Evolutionary conservation across 2,329 filamentous ascomycete genomes (phyloP), one percentile per base, ranked within the genome.

Genomic region (Diaporthe citri): DNA sequence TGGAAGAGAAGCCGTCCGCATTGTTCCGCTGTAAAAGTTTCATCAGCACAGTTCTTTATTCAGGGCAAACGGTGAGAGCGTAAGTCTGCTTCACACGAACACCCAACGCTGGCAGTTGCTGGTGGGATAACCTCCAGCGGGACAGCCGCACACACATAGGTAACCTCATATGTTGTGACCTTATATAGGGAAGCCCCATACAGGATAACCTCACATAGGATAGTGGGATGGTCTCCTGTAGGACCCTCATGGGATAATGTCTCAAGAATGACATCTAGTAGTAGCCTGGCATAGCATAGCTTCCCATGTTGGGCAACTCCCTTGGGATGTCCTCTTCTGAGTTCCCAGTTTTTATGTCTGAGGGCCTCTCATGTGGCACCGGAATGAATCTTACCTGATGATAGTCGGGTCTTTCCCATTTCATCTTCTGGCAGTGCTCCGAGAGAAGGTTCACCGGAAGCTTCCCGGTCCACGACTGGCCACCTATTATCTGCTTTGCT

Each of bases 391-490:
- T 82, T 86, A 93, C 91, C 86, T 95, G 95, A 77, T 93, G 93
- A 83, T 98, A 99, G 77, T 97, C 96, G 2, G 96, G 96, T 82
- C 93, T 96, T 78, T 95, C 94, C 97, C 97, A 99, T 82, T 95
- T 95, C 83, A 97, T 94, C 84, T 96, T 97, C 85, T 98, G 95
- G 80, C 96, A 98, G 85, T 97, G 94, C 87, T 98, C 97, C 48
- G 94, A 95, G 77, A 98, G 90, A 80, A 98, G 89, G 82, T 97
- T 98, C 77, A 98, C 94, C 1, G 97, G 97, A 43, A 99, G 87
- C 83, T 99, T 99, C 55, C 97, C 97, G 0, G 97, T 99, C 97
- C 97, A 99, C 79, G 95, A 98, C 75, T 95, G 92, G 66, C 97
- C 97, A 56, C 95, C 97, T 81, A 99, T 97, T 78, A 99, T 87